Evolutionary conservation across 257 asterid species (phyloP), one percentile per base, ranked within the genome.

Genomic region (Linderniella brevidens): DNA sequence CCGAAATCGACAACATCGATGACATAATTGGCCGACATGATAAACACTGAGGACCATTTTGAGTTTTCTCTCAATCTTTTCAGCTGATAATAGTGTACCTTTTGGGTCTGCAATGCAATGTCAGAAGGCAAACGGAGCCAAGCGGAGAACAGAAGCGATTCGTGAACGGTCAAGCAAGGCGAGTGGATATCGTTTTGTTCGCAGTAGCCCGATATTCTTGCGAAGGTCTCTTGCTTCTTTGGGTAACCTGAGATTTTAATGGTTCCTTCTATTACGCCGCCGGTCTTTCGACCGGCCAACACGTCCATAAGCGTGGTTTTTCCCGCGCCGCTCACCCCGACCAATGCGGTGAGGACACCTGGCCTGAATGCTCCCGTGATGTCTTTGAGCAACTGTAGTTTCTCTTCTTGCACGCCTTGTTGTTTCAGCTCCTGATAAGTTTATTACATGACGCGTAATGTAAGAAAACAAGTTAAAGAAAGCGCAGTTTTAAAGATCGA

Each of bases 251-350:
- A 82, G 71, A 87, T 79, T 52, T 54, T 63, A 45, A 87, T 69
- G 71, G 52, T 76, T 58, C 97, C 97, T 73, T 82, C 88, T 56
- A 87, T 77, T 55, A 64, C 12, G 17, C 97, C 97, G 46, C 97
- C 97, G 46, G 95, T 87, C 63, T 87, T 87, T 72, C 97, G 70
- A 41, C 97, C 97, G 18, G 97, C 88, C 52, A 87, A 73, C 47
- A 87, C 97, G 67, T 87, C 97, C 97, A 87, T 87, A 45, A 86
- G 94, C 44, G 96, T 86, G 52, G 96, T 86, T 70, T 86, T 86
- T 19, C 96, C 96, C 10, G 96, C 96, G 42, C 96, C 96, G 65
- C 94, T 86, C 16, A 79, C 92, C 49, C 97, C 97, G 59, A 87
- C 93, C 65, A 83, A 71, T 58, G 95, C 95, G 35, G 95, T 87